Evolutionary conservation across 1,284 basidiomycete species (phyloP).

Genomic region (Stygiomarasmius scandens): DNA sequence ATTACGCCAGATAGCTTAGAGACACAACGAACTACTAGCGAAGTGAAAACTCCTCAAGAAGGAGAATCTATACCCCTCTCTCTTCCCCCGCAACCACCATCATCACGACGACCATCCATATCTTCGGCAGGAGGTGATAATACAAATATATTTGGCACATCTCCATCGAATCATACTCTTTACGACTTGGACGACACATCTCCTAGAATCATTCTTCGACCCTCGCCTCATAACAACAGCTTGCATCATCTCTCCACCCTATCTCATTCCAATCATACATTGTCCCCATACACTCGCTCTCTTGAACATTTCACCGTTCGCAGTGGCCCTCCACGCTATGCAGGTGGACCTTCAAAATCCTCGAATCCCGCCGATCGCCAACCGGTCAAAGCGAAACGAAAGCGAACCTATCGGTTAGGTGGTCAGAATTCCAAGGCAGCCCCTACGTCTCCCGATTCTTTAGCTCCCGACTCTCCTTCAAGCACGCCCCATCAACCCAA

Average conservation of each 20-base stretch:
- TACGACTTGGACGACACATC: constrained; percentile 34
- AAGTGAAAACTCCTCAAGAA: constrained; percentile 36
- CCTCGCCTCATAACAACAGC: constrained; percentile 65
- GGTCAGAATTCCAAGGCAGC: constrained; percentile 34
- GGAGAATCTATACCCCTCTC: constrained; percentile 24
- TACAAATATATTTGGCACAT: constrained; percentile 34
- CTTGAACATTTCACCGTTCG: constrained; percentile 90
- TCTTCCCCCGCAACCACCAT: constrained; percentile 27
- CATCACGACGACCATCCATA: constrained; percentile 44
- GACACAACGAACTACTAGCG: constrained; percentile 37
- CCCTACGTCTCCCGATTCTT: constrained; percentile 13
- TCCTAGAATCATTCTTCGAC: constrained; percentile 71
- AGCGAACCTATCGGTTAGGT: constrained; percentile 70
- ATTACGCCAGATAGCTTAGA: constrained; percentile 47
- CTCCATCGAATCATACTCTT: constrained; percentile 37
- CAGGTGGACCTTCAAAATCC: constrained; percentile 25
- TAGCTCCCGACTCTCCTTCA: constrained; percentile 3
- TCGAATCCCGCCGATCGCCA: constrained; percentile 41
- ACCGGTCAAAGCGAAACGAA: constrained; percentile 75
- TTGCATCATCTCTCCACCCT: constrained; percentile 85
- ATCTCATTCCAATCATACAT: constrained; percentile 84
- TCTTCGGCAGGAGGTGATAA: constrained; percentile 39
- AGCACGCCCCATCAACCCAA: constrained; percentile 11
- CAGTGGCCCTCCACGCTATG: constrained; percentile 69
- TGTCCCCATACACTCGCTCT: constrained; percentile 88